Evolutionary conservation across 1,284 basidiomycete genomes (phyloP), one percentile per base, ranked within the genome.

Genomic region (Veloporphyrellus conicus): DNA sequence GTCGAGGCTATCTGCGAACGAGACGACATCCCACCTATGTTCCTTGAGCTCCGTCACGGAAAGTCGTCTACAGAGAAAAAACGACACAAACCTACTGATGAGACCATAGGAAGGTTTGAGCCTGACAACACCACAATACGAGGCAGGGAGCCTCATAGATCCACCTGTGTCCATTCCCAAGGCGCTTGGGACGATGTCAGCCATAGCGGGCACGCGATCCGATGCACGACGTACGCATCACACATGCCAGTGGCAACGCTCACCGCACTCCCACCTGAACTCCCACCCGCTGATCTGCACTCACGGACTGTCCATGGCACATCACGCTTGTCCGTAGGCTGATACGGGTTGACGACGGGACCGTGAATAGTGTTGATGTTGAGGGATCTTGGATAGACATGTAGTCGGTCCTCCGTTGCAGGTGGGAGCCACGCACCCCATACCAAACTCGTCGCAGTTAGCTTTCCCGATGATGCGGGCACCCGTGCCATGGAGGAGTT

Each of bases 381-480:
- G 52, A 87, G 65, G 4, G 90, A 93, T 7, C 89, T 91, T n/a
- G 53, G 1, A 12, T 23, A 34, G 12, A 25, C 23, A 25, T 25
- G 23, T 15, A 12, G 10, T 59, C 28, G 42, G 49, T 20, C 31
- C 6, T 19, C 33, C 6, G n/a, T 22, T 16, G 22, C 23, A 15
- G 8, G 29, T 6, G 18, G 16, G 28, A 12, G 41, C 16, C n/a
- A 66, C 74, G 16, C 53, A 93, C 86, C 95, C 95, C 95, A 99
- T 99, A 0, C 94, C 94, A 68, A 99, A 99, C 67, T 98, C 95
- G 64, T 99, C 95, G 68, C 93, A 93, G 63, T 97, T 97, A 0
- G 93, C 87, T 69, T 95, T 95, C 3, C 92, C 93, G 0, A 86
- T 62, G 12, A 98, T 78, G 9, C 77, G 66, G 0, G 87, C 92